These are phyloP conservation scores for Grigorovia transvaalensis DNA, from an alignment of 805 yeast genomes.

Conservation along the genomic window DNA sequence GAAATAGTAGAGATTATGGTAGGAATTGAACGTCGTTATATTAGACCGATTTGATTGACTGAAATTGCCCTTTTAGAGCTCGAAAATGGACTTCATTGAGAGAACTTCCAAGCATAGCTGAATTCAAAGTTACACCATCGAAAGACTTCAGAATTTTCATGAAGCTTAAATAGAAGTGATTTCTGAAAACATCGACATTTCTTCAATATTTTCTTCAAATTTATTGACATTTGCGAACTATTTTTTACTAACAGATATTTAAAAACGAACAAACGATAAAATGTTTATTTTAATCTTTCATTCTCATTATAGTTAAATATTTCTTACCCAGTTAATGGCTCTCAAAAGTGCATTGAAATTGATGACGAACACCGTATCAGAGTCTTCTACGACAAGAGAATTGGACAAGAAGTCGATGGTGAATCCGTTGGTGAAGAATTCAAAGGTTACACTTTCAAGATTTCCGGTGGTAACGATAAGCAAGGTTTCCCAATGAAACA, in stretches of 20 bases:
- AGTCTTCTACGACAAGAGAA: conserved; percentile 97
- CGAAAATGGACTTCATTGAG: background rate
- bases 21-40: background rate
- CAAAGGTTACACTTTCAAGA: conserved; percentile 98
- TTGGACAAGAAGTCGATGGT: conserved; percentile 99
- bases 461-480: conserved; percentile 99
- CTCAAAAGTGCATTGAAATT: conserved; percentile 94
- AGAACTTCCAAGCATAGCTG: too few relatives aligned
- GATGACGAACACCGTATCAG: conserved; percentile 99
- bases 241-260: background rate
- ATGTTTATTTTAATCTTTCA: conserved; percentile 12
- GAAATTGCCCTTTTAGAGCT: background rate
- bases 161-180: too few relatives aligned
- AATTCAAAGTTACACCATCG: too few relatives aligned
- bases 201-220: too few relatives aligned
- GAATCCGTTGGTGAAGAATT: conserved; percentile 97
- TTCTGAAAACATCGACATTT: too few relatives aligned
- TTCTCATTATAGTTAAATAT: conserved; percentile 69
- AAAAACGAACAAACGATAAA: background rate
- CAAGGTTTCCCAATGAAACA: conserved; percentile 99
- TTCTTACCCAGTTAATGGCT: conserved; percentile 99
- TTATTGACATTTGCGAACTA: too few relatives aligned
- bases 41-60: background rate
- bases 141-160: too few relatives aligned
- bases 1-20: background rate